Conservation (phyloP, 1,139 yeast genomes). For the Suhomyces panamericanus region DNA sequence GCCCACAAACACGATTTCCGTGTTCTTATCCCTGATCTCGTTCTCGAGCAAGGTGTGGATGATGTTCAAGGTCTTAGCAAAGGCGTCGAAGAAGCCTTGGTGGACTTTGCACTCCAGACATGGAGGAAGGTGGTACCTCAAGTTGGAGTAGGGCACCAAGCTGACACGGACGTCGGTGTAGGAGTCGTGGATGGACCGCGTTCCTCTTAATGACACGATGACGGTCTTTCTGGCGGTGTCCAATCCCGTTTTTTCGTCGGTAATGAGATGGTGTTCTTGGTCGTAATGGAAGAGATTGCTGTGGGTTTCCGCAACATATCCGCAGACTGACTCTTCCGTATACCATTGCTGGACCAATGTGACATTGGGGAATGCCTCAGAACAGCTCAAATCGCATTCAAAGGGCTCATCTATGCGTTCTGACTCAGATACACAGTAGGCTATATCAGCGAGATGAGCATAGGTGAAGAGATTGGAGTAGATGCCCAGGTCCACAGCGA, state of each 20-base stretch:
- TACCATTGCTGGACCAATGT: conserved; percentile 50
- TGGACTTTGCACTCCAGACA: conserved; percentile 50
- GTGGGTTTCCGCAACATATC: conserved; percentile 40
- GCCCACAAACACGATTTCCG: conserved; percentile 44
- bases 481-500: conserved; percentile 22
- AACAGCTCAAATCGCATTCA: conserved; percentile 45
- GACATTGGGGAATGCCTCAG: conserved; percentile 40
- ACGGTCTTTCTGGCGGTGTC: conserved; percentile 29
- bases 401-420: conserved; percentile 42
- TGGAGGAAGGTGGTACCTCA: conserved; percentile 23
- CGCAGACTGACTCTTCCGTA: conserved; percentile 41
- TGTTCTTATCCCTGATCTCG: conserved; percentile 29
- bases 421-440: conserved; percentile 47
- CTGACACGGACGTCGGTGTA: conserved; percentile 47
- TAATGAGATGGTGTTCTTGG: background rate
- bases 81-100: conserved; percentile 44
- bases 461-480: conserved; percentile 36
- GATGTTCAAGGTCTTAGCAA: conserved; percentile 29
- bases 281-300: conserved; percentile 26
- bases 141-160: conserved; percentile 33
- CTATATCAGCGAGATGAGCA: conserved; percentile 50
- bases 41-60: conserved; percentile 28
- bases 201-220: conserved; percentile 48
- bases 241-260: too few species aligned
- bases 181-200: conserved; percentile 48